Evolutionary conservation across 2,329 filamentous ascomycete species (phyloP).

Genomic region (Emmonsiellopsis sp.): DNA sequence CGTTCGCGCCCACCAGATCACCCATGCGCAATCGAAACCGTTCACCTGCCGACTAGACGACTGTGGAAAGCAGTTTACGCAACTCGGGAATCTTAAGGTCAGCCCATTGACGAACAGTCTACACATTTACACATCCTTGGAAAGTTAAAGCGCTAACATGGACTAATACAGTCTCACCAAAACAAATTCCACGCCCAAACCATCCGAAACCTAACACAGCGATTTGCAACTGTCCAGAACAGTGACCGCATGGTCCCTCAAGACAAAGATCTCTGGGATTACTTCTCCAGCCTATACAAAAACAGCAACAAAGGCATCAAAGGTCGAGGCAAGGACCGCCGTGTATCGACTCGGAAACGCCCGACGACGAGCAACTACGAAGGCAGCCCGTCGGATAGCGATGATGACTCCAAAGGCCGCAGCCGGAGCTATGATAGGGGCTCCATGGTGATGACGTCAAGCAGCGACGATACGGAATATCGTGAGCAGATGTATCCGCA

Average conservation of each 20-base stretch:
- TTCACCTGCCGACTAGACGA: slow-evolving; percentile 73
- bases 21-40: slow-evolving; percentile 67
- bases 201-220: slow-evolving; percentile 58
- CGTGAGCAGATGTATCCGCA: slow-evolving; percentile 12
- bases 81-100: slow-evolving; percentile 87
- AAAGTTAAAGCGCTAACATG: slow-evolving; percentile 1
- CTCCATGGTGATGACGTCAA: slow-evolving; percentile 11
- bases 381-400: neutral
- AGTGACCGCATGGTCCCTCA: slow-evolving; percentile 55
- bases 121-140: neutral
- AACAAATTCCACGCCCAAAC: slow-evolving; percentile 85
- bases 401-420: slow-evolving; percentile 3
- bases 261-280: slow-evolving; percentile 72
- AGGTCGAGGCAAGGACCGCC: slow-evolving; percentile 75
- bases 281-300: slow-evolving; percentile 84
- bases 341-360: slow-evolving; percentile 22
- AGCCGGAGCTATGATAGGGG: slow-evolving; percentile 3
- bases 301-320: slow-evolving; percentile 99
- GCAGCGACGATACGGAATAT: slow-evolving; percentile 13
- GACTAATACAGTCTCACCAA: slow-evolving; percentile 61
- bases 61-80: slow-evolving; percentile 82
- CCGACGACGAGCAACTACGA: neutral
- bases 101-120: slow-evolving; percentile 5
- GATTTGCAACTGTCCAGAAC: slow-evolving; percentile 57
- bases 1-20: slow-evolving; percentile 72